Conservation (phyloP, 345 rosid genomes). For the Carallia brachiata region DNA sequence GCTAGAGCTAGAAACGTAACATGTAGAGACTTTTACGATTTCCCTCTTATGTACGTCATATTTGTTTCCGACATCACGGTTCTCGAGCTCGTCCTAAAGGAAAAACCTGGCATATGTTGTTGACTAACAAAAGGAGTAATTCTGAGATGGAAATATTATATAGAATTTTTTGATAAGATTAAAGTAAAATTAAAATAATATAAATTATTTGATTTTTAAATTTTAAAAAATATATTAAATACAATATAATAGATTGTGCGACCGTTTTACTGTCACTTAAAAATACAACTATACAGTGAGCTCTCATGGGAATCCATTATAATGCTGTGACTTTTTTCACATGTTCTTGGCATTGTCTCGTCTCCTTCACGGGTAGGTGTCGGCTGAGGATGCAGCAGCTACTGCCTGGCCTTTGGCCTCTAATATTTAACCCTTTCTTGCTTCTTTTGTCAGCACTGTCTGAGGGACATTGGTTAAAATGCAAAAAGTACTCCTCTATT, state of each 20-base stretch:
- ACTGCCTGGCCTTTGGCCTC: background rate
- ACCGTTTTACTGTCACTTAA: too few relatives aligned
- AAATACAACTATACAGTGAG: too few relatives aligned
- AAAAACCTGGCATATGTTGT: background rate
- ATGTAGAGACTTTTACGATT: too few relatives aligned
- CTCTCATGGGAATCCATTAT: too few relatives aligned
- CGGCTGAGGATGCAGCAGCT: constrained; percentile 17
- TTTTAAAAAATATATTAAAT: too few relatives aligned
- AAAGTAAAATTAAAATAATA: too few relatives aligned
- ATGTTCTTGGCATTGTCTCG: constrained; percentile 17
- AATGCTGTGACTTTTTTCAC: constrained; percentile 12
- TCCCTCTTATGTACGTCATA: too few relatives aligned
- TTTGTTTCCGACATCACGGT: background rate
- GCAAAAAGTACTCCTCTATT: background rate
- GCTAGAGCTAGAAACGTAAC: too few relatives aligned
- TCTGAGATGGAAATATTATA: background rate
- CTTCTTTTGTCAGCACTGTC: background rate
- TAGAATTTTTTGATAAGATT: too few relatives aligned
- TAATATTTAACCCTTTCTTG: constrained; percentile 1
- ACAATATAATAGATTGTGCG: too few relatives aligned
- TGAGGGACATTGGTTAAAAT: background rate
- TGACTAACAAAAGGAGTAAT: constrained; percentile 7
- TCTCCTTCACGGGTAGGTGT: constrained; percentile 24
- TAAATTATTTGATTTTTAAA: too few relatives aligned
- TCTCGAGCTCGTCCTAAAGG: background rate